A percentile compares a stretch with the other conserved stretches of the same genome.
Conservation (phyloP, 208 protist genomes). For the Trypanosoma cruzi region DNA sequence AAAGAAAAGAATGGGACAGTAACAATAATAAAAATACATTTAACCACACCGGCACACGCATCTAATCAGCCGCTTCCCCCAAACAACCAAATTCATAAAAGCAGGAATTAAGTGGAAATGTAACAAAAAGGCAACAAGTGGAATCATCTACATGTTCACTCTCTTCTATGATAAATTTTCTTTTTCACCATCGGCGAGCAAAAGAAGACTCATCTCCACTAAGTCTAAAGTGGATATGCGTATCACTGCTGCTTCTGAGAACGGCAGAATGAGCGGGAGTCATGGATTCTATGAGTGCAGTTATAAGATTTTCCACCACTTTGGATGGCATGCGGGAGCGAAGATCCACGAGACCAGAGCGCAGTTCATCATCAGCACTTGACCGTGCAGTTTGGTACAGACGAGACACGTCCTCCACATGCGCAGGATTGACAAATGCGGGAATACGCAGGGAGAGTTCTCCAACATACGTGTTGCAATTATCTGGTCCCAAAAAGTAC, state of each 20-base stretch:
- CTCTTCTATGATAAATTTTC: background rate
- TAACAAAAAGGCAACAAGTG: no score
- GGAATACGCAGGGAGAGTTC: conserved; percentile 64
- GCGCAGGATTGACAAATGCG: conserved; percentile 40
- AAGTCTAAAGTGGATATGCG: conserved; percentile 73
- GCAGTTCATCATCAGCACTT: conserved; percentile 31
- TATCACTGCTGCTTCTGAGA: conserved; percentile 3
- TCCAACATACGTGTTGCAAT: conserved; percentile 34
- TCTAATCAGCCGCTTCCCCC: no score
- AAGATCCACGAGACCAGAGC: conserved; percentile 46
- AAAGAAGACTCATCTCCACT: conserved; percentile 51
- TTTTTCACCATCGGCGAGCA: background rate
- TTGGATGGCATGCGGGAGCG: conserved; percentile 38
- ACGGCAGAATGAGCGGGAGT: background rate
- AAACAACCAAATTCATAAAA: no score
- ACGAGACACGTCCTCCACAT: conserved; percentile 46
- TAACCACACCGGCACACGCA: background rate
- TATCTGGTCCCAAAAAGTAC: conserved; percentile 51
- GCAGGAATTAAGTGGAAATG: no score
- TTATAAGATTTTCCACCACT: conserved; percentile 56
- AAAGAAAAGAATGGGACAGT: conserved; percentile 12
- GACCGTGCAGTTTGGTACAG: conserved; percentile 34
- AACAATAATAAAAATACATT: no score
- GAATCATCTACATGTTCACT: background rate
- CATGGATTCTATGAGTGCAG: conserved; percentile 40